A percentile compares a stretch with the other conserved stretches of the same genome.
Evolutionary conservation across 2,329 filamentous ascomycete species (phyloP).

Genomic region (Aspergillus chevalieri): DNA sequence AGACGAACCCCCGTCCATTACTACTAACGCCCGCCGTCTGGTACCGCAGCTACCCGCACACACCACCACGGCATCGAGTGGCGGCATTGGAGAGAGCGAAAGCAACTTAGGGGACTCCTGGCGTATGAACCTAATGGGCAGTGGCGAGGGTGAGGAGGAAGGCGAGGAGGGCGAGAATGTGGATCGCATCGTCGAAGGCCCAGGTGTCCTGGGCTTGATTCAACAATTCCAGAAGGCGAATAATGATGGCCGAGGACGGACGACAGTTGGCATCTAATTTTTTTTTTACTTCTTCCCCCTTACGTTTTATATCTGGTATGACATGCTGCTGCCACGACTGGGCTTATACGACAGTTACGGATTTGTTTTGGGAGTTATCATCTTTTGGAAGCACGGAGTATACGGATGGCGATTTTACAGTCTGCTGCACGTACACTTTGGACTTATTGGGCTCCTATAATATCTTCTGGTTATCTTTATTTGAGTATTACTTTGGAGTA

Average conservation of each 20-base stretch:
- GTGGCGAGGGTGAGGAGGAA: conserved; percentile 29
- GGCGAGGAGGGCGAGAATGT: conserved; percentile 46
- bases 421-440: too few species aligned
- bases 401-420: background rate
- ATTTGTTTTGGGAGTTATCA: background rate
- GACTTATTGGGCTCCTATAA: too few species aligned
- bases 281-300: background rate
- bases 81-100: conserved; percentile 38
- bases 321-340: background rate
- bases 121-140: conserved; percentile 39
- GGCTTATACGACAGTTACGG: background rate
- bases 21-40: conserved; percentile 10
- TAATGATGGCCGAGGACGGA: conserved; percentile 31
- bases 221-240: conserved; percentile 61
- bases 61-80: conserved; percentile 28
- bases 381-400: background rate
- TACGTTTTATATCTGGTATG: background rate
- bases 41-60: conserved; percentile 11
- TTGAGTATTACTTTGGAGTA: too few species aligned
- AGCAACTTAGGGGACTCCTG: conserved; percentile 54
- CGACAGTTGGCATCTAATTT: conserved; percentile 29
- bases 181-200: conserved; percentile 41
- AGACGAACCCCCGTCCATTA: conserved; percentile 18
- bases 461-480: too few species aligned
- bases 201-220: conserved; percentile 59